These are phyloP conservation scores for Anthracocystis panici-leucophaei DNA, from an alignment of 1,284 basidiomycete species.

Conservation along the genomic window DNA sequence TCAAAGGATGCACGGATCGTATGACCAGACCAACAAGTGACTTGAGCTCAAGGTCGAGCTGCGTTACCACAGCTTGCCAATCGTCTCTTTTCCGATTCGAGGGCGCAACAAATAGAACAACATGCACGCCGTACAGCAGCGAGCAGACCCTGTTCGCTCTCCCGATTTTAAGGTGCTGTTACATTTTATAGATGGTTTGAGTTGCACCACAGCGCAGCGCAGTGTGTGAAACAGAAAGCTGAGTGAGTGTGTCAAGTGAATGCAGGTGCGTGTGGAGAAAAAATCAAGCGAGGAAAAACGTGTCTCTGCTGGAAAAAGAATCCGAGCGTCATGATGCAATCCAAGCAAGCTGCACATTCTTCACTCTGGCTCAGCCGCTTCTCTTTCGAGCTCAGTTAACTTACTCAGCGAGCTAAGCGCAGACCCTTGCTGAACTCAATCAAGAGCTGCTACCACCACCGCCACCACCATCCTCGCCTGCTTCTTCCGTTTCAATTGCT, in stretches of 20 bases:
- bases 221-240: neutral
- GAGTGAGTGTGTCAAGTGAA: neutral
- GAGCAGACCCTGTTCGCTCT: conserved; percentile 1
- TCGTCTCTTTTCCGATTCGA: too few relatives aligned
- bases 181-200: neutral
- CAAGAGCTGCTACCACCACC: neutral
- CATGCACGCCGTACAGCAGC: neutral
- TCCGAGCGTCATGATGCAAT: conserved; percentile 10
- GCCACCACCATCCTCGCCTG: conserved; percentile 1
- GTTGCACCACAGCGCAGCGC: too few relatives aligned
- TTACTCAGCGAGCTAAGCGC: neutral
- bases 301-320: neutral
- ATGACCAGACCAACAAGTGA: too few relatives aligned
- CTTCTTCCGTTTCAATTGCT: neutral
- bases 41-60: too few relatives aligned
- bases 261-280: conserved; percentile 2
- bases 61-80: too few relatives aligned
- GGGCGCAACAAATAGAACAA: too few relatives aligned
- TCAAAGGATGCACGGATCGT: too few relatives aligned
- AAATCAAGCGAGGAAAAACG: neutral
- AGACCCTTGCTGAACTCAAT: neutral
- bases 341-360: neutral
- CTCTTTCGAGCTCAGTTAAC: neutral
- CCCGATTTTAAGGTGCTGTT: neutral
- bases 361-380: too few relatives aligned